Evolutionary conservation across 2,329 filamentous ascomycete species (phyloP), one percentile per base, ranked within the genome.

Genomic region (Penicillium decumbens): DNA sequence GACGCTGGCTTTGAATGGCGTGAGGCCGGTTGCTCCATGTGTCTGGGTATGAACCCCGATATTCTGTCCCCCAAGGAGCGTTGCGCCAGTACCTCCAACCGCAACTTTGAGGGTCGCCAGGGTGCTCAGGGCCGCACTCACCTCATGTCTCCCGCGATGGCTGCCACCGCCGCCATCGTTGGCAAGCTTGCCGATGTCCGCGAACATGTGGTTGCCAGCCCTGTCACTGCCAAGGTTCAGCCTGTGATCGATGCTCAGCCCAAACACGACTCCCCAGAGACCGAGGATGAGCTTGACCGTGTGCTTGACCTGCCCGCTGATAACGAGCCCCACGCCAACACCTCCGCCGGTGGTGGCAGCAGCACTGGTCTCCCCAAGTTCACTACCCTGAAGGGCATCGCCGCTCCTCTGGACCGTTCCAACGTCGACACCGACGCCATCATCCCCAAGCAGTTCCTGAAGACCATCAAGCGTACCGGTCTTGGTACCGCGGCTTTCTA

Each of bases 371-470:
- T 96, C 55, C 84, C 89, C 57, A 89, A 89, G 67, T 97, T 97
- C 74, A 83, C 82, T 23, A 80, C 83, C 41, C 81, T 95, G 60
- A 92, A 87, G 74, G 93, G 92, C 50, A 85, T 92, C 58, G 89
- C 90, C 1, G 93, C 91, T 9, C 89, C 89, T 2, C 76, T 98
- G 72, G 88, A 95, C 55, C 83, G 87, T 63, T 80, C 87, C 59
- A 98, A 98, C 70, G 84, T 96, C 62, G 93, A 98, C 75, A 98
- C 93, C n/a, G 93, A 98, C 65, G 92, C 92, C 66, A 96, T 97
- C 72, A 98, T 98, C 61, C 93, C 93, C 57, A 98, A 98, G 75
- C 93, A 98, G 71, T 98, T 97, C 77, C 81, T 98, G 57, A 98
- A 97, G 78, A 98, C 93, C 35, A 97, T 97, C 75, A 97, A 97